Percentiles rank a stretch among this genome's conserved stretches.
Conservation (phyloP, 2,329 filamentous ascomycete species). For the Claviceps lovelessii region DNA sequence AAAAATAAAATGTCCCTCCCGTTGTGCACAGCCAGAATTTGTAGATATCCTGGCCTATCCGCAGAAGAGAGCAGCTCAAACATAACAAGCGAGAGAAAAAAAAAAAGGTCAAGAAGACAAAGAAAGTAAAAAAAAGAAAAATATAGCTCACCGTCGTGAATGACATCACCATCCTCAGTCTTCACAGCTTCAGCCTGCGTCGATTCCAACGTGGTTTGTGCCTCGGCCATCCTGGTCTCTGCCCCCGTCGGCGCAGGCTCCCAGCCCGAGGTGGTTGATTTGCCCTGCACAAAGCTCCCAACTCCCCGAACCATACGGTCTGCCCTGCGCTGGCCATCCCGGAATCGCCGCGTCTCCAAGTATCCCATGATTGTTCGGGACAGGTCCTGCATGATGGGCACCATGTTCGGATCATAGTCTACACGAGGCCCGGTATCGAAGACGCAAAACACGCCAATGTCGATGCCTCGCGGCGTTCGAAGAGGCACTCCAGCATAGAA, state of each 20-base stretch:
- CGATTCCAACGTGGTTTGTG: not conserved
- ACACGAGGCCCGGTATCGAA: constrained; percentile 8
- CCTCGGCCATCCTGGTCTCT: not conserved
- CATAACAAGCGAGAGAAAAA: not conserved
- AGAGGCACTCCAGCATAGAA: constrained; percentile 31
- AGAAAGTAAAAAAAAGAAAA: not conserved
- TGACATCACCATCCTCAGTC: not conserved
- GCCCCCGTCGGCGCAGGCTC: not conserved
- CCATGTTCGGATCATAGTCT: constrained; percentile 12
- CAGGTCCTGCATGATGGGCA: constrained; percentile 14
- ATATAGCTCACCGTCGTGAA: not conserved
- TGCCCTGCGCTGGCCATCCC: constrained; percentile 15
- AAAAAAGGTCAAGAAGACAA: not conserved
- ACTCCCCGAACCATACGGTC: constrained; percentile 25
- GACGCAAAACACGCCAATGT: constrained; percentile 28
- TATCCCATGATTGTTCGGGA: constrained; percentile 22
- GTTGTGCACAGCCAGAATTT: too few relatives aligned
- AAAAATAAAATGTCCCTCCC: not conserved
- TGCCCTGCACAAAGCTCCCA: constrained; percentile 22
- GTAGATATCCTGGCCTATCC: not conserved
- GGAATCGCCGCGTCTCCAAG: constrained; percentile 18
- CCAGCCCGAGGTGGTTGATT: constrained; percentile 16
- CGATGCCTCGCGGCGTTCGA: constrained; percentile 23
- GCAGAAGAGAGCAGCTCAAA: not conserved
- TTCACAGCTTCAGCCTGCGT: not conserved